Percentiles rank a stretch among this genome's conserved stretches.
Evolutionary conservation across 2,329 filamentous ascomycete species (phyloP).

Genomic region (Botrytis sinoallii): DNA sequence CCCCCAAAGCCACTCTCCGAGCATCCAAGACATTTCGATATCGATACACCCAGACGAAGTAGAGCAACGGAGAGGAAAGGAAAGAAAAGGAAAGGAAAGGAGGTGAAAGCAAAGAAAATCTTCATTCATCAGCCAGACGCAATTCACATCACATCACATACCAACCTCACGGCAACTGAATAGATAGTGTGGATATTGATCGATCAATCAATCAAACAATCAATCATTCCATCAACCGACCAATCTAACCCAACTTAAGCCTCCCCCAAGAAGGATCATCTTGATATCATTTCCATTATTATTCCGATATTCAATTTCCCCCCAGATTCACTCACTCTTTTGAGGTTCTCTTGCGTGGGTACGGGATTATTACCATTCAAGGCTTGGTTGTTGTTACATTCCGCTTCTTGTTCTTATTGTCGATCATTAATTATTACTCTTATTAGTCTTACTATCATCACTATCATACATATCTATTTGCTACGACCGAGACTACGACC

Average conservation of each 20-base stretch:
- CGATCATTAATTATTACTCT: neutral
- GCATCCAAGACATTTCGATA: conserved; percentile 8
- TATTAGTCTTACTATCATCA: neutral
- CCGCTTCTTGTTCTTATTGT: conserved; percentile 5
- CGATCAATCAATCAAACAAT: neutral
- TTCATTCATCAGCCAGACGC: neutral
- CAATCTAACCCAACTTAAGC: neutral
- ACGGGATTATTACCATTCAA: neutral
- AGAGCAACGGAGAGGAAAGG: neutral
- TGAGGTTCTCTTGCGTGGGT: neutral
- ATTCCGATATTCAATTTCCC: neutral
- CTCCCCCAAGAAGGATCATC: neutral
- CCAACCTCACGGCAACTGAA: neutral
- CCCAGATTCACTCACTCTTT: neutral
- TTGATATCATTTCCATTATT: neutral
- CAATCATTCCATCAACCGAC: neutral
- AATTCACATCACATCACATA: neutral
- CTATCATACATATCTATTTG: neutral
- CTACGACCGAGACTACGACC: neutral
- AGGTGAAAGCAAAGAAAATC: neutral
- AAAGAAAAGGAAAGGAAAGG: neutral
- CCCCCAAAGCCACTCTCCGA: neutral
- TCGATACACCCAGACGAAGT: neutral
- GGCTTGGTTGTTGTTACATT: neutral
- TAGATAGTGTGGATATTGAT: neutral